Evolutionary conservation across 1,284 basidiomycete species (phyloP), one percentile per base, ranked within the genome.

Genomic region (Sparassis latifolia): DNA sequence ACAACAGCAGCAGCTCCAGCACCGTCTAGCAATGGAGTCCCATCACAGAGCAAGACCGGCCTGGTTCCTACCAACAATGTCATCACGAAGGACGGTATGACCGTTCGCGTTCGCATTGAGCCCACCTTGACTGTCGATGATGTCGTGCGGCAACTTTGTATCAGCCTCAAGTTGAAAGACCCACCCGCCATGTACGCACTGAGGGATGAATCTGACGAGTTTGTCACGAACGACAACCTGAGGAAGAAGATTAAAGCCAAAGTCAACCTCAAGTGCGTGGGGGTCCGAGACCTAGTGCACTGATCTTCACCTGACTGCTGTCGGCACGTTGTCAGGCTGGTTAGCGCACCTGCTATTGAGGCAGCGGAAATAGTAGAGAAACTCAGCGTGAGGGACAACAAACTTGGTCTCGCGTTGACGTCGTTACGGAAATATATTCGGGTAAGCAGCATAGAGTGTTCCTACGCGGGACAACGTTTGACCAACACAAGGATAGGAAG

Each of bases 161-260:
- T 84, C 55, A 89, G 89, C 65, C 73, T 97, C 58, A 86, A 88
- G 62, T 84, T 95, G 45, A 83, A 84, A 54, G 92, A 94, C 49
- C 82, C 89, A 0, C 82, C 90, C 10, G 79, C 82, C 3, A 77
- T 91, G 53, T 94, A 87, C 61, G 91, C 92, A 1, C 69, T 98
- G 51, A 77, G 95, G 58, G 93, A 97, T 62, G 90, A 94, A 59
- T 80, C 77, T 31, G 90, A 93, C 58, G 88, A 90, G 61, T 71
- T 97, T 44, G 86, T 98, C n/a, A 96, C 93, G 30, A 91, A 93
- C 62, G 87, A 91, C 55, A 96, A 90, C 65, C 69, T 92, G 62
- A 78, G 81, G 63, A 86, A 80, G 70, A 91, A 88, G 72, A 91
- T 94, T 55, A 84, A 81, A 68, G 76, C 77, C 49, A 91, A 89